Percentiles rank a stretch among this genome's conserved stretches.
phyloP scores from a whole-genome alignment of 331 rosid genomes.

The Phaseolus coccineus region DNA sequence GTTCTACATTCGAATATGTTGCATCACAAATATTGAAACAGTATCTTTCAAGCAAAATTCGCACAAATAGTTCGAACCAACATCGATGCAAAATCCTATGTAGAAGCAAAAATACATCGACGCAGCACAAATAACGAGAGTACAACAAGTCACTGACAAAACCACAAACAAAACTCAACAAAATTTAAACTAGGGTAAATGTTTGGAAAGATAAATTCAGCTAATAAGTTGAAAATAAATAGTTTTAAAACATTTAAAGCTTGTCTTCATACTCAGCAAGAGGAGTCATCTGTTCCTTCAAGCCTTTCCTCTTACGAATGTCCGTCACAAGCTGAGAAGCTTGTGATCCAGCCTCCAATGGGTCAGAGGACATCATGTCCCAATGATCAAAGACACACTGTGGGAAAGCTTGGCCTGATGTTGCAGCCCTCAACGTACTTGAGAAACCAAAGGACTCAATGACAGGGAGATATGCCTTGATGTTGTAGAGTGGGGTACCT shows the following conservation, averaged over 20 bases:
- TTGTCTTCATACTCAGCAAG: slow-evolving; percentile 82
- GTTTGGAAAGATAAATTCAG: neutral
- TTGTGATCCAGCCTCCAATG: slow-evolving; percentile 72
- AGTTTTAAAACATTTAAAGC: slow-evolving; percentile 48
- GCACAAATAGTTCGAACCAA: slow-evolving; percentile 1
- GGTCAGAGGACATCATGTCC: slow-evolving; percentile 86
- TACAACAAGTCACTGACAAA: slow-evolving; percentile 35
- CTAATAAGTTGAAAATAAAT: neutral
- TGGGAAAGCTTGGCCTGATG: slow-evolving; percentile 94
- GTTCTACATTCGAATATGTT: too few species aligned
- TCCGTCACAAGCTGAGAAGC: slow-evolving; percentile 63
- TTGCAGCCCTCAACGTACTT: slow-evolving; percentile 68
- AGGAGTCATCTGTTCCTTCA: slow-evolving; percentile 90
- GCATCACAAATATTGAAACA: neutral
- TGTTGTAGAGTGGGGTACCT: slow-evolving; percentile 85
- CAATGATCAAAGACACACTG: slow-evolving; percentile 93
- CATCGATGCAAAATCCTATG: slow-evolving; percentile 29
- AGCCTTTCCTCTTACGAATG: slow-evolving; percentile 86
- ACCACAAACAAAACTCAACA: neutral
- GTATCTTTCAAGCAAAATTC: neutral
- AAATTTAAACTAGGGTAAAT: slow-evolving; percentile 8
- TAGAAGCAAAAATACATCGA: slow-evolving; percentile 19
- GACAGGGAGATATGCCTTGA: slow-evolving; percentile 84
- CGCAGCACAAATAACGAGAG: neutral
- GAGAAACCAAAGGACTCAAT: slow-evolving; percentile 84